phyloP scores from a whole-genome alignment of 2,329 filamentous ascomycete species.

The Penicillium sp. region DNA sequence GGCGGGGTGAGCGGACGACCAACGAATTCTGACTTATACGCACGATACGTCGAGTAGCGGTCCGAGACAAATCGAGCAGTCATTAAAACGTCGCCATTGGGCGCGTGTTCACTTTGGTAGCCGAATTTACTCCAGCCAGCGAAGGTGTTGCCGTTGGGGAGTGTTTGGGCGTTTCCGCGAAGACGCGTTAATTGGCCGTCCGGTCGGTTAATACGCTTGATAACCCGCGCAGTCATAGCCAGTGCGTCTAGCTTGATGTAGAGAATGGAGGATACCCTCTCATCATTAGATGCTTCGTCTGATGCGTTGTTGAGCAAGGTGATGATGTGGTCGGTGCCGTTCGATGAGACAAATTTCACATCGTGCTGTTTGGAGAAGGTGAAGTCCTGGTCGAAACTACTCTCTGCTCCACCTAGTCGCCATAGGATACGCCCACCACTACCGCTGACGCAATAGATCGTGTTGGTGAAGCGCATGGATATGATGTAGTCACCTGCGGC shows the following conservation, averaged over 20 bases:
- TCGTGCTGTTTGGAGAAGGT: constrained; percentile 38
- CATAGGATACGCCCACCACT: constrained; percentile 36
- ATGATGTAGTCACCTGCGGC: constrained; percentile 38
- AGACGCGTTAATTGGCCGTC: constrained; percentile 33
- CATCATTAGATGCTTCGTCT: constrained; percentile 27
- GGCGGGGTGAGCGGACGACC: constrained; percentile 33
- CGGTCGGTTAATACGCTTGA: constrained; percentile 32
- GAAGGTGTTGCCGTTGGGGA: constrained; percentile 35
- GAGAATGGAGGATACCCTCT: constrained; percentile 28
- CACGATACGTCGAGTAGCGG: constrained; percentile 39
- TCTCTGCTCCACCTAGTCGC: constrained; percentile 36
- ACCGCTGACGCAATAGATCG: constrained; percentile 33
- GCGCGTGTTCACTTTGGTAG: constrained; percentile 34
- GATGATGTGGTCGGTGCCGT: constrained; percentile 29
- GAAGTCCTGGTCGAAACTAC: constrained; percentile 32
- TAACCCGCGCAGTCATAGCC: constrained; percentile 27
- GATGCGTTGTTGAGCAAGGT: constrained; percentile 34
- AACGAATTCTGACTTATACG: constrained; percentile 38
- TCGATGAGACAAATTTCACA: constrained; percentile 29
- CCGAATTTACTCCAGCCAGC: constrained; percentile 37
- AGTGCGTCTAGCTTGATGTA: constrained; percentile 30
- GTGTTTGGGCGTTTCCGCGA: constrained; percentile 34
- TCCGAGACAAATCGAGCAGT: constrained; percentile 33
- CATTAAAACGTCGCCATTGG: constrained; percentile 34
- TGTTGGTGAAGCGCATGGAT: constrained; percentile 37